Percentiles rank a stretch among this genome's conserved stretches.
Evolutionary conservation across 78 protist genomes (phyloP).

Genomic region (Monosiga brevicollis): DNA sequence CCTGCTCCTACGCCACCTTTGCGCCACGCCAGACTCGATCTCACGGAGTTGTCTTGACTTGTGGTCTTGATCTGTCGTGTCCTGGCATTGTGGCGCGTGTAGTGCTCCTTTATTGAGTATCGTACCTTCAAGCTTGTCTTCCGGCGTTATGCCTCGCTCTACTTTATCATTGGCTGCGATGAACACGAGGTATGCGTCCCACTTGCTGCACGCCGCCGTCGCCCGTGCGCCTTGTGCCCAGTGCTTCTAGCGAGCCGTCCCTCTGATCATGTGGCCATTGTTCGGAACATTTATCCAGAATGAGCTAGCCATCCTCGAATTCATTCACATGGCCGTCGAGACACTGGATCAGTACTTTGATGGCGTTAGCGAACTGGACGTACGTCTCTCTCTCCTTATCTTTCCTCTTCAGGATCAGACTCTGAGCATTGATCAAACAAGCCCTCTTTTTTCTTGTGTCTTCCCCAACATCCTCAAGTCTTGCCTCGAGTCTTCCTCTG

Average conservation of each 20-base stretch:
- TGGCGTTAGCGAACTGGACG: constrained; percentile 64
- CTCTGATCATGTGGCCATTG: neutral
- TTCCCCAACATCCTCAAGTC: neutral
- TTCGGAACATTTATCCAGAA: constrained; percentile 25
- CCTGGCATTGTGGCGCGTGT: neutral
- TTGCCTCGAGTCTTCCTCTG: neutral
- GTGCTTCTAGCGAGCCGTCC: neutral
- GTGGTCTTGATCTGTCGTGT: neutral
- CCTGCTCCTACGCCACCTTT: no score
- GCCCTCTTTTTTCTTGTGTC: neutral
- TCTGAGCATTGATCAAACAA: neutral
- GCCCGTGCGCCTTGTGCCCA: neutral
- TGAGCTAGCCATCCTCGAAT: constrained; percentile 84
- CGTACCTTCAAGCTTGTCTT: constrained; percentile 67
- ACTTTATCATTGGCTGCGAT: constrained; percentile 86
- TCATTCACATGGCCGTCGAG: constrained; percentile 86
- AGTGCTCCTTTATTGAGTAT: constrained; percentile 84
- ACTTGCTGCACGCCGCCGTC: neutral
- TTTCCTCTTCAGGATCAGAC: neutral
- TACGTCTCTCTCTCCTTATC: neutral
- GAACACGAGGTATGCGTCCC: constrained; percentile 28
- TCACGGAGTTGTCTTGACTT: neutral
- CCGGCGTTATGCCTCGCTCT: constrained; percentile 88
- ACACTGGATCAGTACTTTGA: constrained; percentile 84
- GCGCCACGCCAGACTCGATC: no score